Base-by-base conservation (phyloP, 2,329 filamentous ascomycete species). In the Simplicillium aogashimaense region DNA sequence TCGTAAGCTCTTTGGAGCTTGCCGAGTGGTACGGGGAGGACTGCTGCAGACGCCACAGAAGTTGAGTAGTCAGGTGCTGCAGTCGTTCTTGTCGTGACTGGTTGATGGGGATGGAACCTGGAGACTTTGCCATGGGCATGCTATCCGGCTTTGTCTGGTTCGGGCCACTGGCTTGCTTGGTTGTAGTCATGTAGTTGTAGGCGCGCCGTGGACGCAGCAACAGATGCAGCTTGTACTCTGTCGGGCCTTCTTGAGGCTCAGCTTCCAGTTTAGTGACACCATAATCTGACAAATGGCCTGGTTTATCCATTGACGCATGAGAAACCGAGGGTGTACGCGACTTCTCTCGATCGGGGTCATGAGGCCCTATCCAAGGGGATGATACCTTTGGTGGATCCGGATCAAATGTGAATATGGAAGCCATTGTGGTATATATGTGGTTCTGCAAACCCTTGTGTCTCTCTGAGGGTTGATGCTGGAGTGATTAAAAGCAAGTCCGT, bases 391-490 rank as follows among this genome's bases (percentile, higher is more conserved):
- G 86, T 35, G 88, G 86, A 48, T 95, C 83, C 3, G 86, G 81
- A 46, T 95, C 87, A 57, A 86, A 98, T 0, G 90, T 95, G 59
- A 98, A 98, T 50, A 98, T 86, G 11, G 90, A 95, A 43, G 92
- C 90, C 86, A 92, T 94, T 40, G 9, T 50, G 28, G 17, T 30
- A 33, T 29, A 29, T 34, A 18, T 25, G 20, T 25, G 20, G 9
- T 9, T 25, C 20, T 25, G 20, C 20, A 25, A n/a, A 9, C 9
- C 20, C 9, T 25, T 25, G 20, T 25, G 20, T 25, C 9, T 25
- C 9, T 25, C 6, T 9, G 20, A 6, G 20, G 20, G 20, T 25
- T 6, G 6, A 25, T 5, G 20, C 20, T 25, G n/a, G n/a, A n/a
- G n/a, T 25, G 20, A 25, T 25, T 9, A 25, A 25, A 9, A 9